Evolutionary conservation across 148 eudicot genomes (phyloP).

Genomic region (Silene conica): DNA sequence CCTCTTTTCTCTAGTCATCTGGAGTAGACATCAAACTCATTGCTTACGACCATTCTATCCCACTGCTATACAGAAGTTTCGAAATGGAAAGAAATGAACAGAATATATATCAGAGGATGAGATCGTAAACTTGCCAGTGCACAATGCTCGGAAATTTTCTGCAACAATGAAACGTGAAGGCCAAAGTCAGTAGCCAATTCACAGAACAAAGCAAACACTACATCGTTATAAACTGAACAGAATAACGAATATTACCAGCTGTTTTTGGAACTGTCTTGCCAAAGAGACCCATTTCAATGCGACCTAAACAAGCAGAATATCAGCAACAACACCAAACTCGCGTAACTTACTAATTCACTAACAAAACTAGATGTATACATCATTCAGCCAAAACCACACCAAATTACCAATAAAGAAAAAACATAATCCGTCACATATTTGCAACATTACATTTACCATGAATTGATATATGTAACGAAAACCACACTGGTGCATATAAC

Average conservation of each 20-base stretch:
- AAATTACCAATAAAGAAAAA: not conserved
- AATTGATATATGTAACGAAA: not conserved
- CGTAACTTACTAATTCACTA: not conserved
- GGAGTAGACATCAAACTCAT: not conserved
- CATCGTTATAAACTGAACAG: not conserved
- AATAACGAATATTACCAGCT: conserved; percentile 47
- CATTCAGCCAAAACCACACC: not conserved
- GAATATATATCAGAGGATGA: not conserved
- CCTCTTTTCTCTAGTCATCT: not conserved
- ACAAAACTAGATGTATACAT: not conserved
- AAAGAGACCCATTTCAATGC: conserved; percentile 90
- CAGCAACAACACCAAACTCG: not conserved
- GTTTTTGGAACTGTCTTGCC: conserved; percentile 98
- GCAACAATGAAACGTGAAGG: conserved; percentile 21
- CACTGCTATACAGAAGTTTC: not conserved
- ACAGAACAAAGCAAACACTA: not conserved
- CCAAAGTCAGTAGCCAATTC: conserved; percentile 10
- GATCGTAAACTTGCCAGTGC: conserved; percentile 62
- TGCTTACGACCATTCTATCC: not conserved
- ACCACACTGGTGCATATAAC: not conserved
- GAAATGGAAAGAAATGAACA: not conserved
- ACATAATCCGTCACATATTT: not conserved
- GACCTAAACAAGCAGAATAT: conserved; percentile 49
- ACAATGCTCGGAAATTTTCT: conserved; percentile 94
- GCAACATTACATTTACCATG: not conserved